phyloP scores from a whole-genome alignment of 495 filamentous ascomycete genomes.

The Bacidia rubella region DNA sequence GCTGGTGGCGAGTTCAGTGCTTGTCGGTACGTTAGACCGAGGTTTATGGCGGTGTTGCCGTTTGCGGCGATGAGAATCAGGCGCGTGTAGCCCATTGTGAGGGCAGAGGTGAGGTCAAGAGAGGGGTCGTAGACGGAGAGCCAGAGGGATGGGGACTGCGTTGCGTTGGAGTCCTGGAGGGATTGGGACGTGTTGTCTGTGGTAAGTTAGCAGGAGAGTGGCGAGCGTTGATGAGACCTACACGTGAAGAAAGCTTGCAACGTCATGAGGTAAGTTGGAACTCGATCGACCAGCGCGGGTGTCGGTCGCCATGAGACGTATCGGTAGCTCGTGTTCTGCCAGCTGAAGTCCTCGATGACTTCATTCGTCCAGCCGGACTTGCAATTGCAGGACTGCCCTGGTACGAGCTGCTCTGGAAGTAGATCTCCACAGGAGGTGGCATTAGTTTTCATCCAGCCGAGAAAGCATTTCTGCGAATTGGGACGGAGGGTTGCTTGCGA shows the following conservation, averaged over 20 bases:
- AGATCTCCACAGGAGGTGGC: not conserved
- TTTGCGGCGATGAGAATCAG: slow-evolving; percentile 5
- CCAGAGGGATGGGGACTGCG: not conserved
- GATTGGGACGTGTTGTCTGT: not conserved
- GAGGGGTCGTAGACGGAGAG: too few relatives aligned
- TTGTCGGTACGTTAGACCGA: slow-evolving; percentile 2
- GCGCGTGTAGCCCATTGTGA: not conserved
- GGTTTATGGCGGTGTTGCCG: slow-evolving; percentile 2
- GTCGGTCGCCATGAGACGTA: slow-evolving; percentile 3
- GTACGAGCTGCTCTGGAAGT: not conserved
- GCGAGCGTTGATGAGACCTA: not conserved
- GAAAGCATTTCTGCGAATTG: not conserved
- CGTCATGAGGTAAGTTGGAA: slow-evolving; percentile 1
- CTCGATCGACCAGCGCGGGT: not conserved
- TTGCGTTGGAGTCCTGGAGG: not conserved
- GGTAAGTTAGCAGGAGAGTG: not conserved
- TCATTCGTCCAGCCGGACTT: not conserved
- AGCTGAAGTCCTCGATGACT: slow-evolving; percentile 3
- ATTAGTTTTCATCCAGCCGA: not conserved
- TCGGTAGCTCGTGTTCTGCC: slow-evolving; percentile 9
- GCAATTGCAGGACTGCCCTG: slow-evolving; percentile 5
- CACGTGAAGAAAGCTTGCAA: slow-evolving; percentile 1
- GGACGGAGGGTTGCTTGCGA: slow-evolving; percentile 1
- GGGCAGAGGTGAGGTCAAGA: not conserved
- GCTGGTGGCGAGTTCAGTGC: not conserved